These are phyloP conservation scores for Camillea tinctor DNA, from an alignment of 2,329 filamentous ascomycete species.

Conservation along the genomic window DNA sequence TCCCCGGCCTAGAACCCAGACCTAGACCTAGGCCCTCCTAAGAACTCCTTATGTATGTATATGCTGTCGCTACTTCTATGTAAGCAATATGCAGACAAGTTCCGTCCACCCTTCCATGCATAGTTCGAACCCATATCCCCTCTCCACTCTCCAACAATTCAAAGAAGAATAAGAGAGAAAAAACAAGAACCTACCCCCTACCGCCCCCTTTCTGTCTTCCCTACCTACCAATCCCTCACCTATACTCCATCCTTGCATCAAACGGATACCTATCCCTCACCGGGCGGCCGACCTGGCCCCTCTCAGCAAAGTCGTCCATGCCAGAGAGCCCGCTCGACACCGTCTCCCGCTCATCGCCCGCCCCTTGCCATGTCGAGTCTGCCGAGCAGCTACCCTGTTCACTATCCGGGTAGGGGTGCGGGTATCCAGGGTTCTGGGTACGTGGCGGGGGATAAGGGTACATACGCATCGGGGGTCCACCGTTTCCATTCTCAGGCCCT, in stretches of 20 bases:
- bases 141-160: too few relatives aligned
- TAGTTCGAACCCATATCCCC: too few relatives aligned
- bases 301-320: conserved; percentile 27
- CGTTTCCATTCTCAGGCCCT: neutral
- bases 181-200: too few relatives aligned
- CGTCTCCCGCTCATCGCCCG: conserved; percentile 11
- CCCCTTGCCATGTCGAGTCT: conserved; percentile 17
- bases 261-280: conserved; percentile 21
- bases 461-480: neutral
- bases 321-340: conserved; percentile 25
- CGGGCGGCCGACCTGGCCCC: conserved; percentile 22
- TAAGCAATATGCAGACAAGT: too few relatives aligned
- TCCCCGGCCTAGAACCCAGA: too few relatives aligned
- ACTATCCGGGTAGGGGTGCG: conserved; percentile 24
- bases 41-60: too few relatives aligned
- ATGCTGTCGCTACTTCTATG: too few relatives aligned
- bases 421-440: neutral
- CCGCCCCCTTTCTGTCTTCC: neutral
- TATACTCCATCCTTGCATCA: conserved; percentile 16
- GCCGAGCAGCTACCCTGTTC: conserved; percentile 18
- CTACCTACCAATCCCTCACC: conserved; percentile 6
- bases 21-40: too few relatives aligned
- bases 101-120: too few relatives aligned
- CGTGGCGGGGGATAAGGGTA: neutral
- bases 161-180: too few relatives aligned